These are phyloP conservation scores for Colletotrichum magnum DNA, from an alignment of 2,329 filamentous ascomycete species.

Conservation along the genomic window DNA sequence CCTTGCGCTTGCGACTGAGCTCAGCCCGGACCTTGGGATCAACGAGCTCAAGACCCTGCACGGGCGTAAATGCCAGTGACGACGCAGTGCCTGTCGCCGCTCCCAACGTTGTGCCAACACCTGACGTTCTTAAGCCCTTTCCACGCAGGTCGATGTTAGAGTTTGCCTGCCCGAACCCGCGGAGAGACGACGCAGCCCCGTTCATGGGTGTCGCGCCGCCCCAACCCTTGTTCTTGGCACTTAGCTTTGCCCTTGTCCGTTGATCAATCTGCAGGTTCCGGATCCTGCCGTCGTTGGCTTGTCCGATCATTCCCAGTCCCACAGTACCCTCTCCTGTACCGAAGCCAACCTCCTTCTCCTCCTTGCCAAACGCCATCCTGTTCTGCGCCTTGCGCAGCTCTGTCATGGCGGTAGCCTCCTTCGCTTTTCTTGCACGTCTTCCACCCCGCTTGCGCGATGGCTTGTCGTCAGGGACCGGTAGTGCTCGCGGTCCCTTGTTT, in stretches of 20 bases:
- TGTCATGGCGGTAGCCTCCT: slow-evolving; percentile 97
- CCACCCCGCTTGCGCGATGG: slow-evolving; percentile 93
- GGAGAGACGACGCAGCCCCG: slow-evolving; percentile 84
- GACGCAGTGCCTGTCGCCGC: slow-evolving; percentile 76
- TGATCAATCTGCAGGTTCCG: slow-evolving; percentile 92
- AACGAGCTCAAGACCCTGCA: slow-evolving; percentile 94
- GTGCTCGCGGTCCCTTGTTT: slow-evolving; percentile 87
- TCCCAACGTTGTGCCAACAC: slow-evolving; percentile 81
- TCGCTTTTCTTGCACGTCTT: slow-evolving; percentile 89
- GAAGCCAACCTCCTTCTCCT: slow-evolving; percentile 94
- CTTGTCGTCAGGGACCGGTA: slow-evolving; percentile 96
- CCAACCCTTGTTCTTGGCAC: slow-evolving; percentile 97
- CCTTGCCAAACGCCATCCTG: slow-evolving; percentile 94
- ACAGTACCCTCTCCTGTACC: slow-evolving; percentile 87
- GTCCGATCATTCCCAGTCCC: slow-evolving; percentile 96
- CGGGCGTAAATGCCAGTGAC: slow-evolving; percentile 92
- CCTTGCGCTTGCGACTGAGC: slow-evolving; percentile 90
- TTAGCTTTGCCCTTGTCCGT: slow-evolving; percentile 91
- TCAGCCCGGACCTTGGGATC: slow-evolving; percentile 93
- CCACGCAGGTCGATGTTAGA: slow-evolving; percentile 79
- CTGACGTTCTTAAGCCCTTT: slow-evolving; percentile 84
- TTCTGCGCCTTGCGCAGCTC: slow-evolving; percentile 97
- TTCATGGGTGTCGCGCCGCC: slow-evolving; percentile 77
- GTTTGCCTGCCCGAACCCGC: slow-evolving; percentile 79
- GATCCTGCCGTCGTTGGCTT: slow-evolving; percentile 88